These are phyloP conservation scores for Helotiales sp. DNA, from an alignment of 2,329 filamentous ascomycete genomes.

Conservation along the genomic window DNA sequence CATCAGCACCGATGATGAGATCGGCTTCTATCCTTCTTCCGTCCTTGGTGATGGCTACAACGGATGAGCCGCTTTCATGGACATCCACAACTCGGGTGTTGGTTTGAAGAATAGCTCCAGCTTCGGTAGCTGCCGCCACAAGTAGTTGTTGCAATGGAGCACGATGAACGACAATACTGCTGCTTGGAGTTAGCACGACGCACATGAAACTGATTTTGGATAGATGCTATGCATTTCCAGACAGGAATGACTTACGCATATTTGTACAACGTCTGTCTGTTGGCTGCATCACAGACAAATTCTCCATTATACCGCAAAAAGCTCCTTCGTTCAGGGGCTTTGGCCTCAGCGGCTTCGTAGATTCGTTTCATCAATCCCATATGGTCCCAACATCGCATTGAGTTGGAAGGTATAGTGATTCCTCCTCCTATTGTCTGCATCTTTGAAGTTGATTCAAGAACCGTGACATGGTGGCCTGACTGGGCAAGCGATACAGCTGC, in stretches of 20 bases:
- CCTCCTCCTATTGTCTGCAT: conserved; percentile 13
- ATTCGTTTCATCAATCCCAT: conserved; percentile 4
- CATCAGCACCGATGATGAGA: conserved; percentile 13
- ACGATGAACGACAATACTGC: conserved; percentile 6
- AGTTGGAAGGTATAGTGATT: conserved; percentile 13
- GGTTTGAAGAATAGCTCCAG: conserved; percentile 1
- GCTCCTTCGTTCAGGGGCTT: background rate
- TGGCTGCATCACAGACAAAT: background rate
- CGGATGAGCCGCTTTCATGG: conserved; percentile 7
- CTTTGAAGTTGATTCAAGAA: conserved; percentile 25
- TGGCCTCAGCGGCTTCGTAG: conserved; percentile 4
- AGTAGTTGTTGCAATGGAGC: conserved; percentile 9
- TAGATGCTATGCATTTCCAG: background rate
- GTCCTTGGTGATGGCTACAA: conserved; percentile 7
- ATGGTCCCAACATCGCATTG: conserved; percentile 8
- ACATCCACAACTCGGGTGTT: conserved; percentile 3
- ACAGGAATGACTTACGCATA: conserved; percentile 8
- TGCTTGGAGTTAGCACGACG: background rate
- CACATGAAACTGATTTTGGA: no score
- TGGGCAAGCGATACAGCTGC: conserved; percentile 33
- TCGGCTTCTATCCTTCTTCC: conserved; percentile 8
- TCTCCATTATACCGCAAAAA: conserved; percentile 15
- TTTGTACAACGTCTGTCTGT: conserved; percentile 2
- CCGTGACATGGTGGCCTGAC: conserved; percentile 30
- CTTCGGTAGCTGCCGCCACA: conserved; percentile 5